These are phyloP conservation scores for Xylariales sp. DNA, from an alignment of 2,329 filamentous ascomycete species.

Conservation along the genomic window DNA sequence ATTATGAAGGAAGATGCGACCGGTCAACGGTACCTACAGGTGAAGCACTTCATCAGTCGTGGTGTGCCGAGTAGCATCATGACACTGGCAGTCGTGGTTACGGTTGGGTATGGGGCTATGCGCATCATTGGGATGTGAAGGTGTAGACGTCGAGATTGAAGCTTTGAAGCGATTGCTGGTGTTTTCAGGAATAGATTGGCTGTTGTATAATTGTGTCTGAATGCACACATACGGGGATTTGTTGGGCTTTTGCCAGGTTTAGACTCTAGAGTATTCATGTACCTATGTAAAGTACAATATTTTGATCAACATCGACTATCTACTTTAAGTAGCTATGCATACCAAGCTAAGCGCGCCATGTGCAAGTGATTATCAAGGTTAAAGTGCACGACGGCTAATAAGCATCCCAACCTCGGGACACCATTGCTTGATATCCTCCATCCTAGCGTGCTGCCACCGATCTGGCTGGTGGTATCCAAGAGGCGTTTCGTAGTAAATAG, in stretches of 20 bases:
- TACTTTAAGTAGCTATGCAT: too few species aligned
- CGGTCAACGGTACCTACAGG: constrained; percentile 84
- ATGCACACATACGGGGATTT: too few species aligned
- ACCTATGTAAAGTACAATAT: too few species aligned
- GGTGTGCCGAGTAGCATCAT: constrained; percentile 84
- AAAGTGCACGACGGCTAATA: neutral
- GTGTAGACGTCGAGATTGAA: too few species aligned
- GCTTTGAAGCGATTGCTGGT: neutral
- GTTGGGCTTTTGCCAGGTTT: too few species aligned
- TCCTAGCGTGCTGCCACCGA: constrained; percentile 17
- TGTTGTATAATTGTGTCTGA: too few species aligned
- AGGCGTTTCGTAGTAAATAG: constrained; percentile 18
- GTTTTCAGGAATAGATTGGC: neutral
- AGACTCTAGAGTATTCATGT: too few species aligned
- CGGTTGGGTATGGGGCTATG: constrained; percentile 89
- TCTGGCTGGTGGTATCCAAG: constrained; percentile 23
- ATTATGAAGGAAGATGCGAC: constrained; percentile 99
- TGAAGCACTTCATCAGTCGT: constrained; percentile 92
- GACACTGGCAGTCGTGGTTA: constrained; percentile 76
- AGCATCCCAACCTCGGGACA: constrained; percentile 25
- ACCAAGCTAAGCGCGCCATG: too few species aligned
- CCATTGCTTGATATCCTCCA: constrained; percentile 22
- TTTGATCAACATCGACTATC: too few species aligned
- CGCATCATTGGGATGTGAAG: constrained; percentile 42
- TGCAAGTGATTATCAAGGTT: neutral